Percentiles rank a stretch among this genome's conserved stretches.
phyloP scores from a whole-genome alignment of 2,329 filamentous ascomycete genomes.

The Graphilbum ipis-grandicollis region DNA sequence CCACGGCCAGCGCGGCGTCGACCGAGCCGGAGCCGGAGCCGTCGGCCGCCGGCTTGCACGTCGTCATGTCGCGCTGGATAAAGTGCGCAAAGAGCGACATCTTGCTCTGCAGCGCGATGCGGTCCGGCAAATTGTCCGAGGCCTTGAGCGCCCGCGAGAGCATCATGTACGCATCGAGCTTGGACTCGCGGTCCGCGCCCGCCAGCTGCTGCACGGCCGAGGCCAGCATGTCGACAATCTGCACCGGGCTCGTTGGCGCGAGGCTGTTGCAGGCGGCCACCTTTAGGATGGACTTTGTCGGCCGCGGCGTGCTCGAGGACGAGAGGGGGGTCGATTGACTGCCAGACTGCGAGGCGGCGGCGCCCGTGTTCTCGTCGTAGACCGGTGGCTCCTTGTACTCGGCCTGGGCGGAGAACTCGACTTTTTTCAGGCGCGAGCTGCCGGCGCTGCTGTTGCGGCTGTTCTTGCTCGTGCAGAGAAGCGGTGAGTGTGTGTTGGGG shows the following conservation, averaged over 20 bases:
- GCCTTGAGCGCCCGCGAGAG: conserved; percentile 59
- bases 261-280: conserved; percentile 23
- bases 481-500: conserved; percentile 28
- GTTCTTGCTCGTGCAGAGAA: conserved; percentile 11
- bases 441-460: neutral
- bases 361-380: conserved; percentile 24
- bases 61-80: conserved; percentile 61
- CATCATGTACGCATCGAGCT: conserved; percentile 73
- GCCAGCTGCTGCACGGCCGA: conserved; percentile 70
- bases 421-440: conserved; percentile 33
- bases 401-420: conserved; percentile 39
- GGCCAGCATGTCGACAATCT: conserved; percentile 66
- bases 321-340: conserved; percentile 6
- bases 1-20: conserved; percentile 59
- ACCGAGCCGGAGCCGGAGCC: conserved; percentile 45
- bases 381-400: conserved; percentile 37
- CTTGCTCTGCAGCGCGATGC: conserved; percentile 54
- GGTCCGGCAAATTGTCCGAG: conserved; percentile 67
- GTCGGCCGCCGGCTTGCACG: conserved; percentile 35
- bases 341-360: neutral
- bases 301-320: conserved; percentile 19
- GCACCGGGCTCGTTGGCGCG: conserved; percentile 26
- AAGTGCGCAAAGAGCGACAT: conserved; percentile 65
- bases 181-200: conserved; percentile 51
- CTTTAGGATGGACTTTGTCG: conserved; percentile 63